Evolutionary conservation across 2,329 filamentous ascomycete genomes (phyloP).

Genomic region (Capronia epimyces): DNA sequence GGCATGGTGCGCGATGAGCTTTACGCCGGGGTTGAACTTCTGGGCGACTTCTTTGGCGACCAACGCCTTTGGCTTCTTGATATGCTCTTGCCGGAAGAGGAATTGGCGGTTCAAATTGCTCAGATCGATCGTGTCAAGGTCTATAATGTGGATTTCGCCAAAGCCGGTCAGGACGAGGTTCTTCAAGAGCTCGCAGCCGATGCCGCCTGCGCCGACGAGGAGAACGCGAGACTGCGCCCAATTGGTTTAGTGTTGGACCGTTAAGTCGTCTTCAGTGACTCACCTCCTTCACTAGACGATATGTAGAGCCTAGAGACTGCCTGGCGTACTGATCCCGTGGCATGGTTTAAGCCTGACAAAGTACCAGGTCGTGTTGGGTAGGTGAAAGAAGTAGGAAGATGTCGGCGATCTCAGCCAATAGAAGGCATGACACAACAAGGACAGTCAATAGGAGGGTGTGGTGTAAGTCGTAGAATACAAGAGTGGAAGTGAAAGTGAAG

Average conservation of each 20-base stretch:
- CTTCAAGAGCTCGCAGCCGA: constrained; percentile 95
- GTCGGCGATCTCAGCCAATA: neutral
- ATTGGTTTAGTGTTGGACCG: constrained; percentile 1
- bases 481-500: constrained; percentile 6
- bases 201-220: constrained; percentile 93
- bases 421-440: neutral
- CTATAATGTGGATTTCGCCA: constrained; percentile 87
- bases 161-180: constrained; percentile 90
- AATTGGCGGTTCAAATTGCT: constrained; percentile 98
- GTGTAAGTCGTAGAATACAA: neutral
- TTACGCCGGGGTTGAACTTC: constrained; percentile 82
- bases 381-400: neutral
- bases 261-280: constrained; percentile 22
- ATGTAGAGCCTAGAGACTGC: constrained; percentile 64
- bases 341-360: constrained; percentile 29
- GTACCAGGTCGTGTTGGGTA: neutral
- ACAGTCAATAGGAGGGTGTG: neutral
- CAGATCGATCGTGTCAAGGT: constrained; percentile 96
- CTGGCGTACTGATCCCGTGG: constrained; percentile 46
- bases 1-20: constrained; percentile 81
- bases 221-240: constrained; percentile 69
- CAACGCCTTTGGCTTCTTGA: constrained; percentile 93
- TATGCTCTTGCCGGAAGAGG: constrained; percentile 91
- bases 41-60: constrained; percentile 88
- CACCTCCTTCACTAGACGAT: constrained; percentile 65